phyloP scores from a whole-genome alignment of 352 stramenopile species.

The Globisporangium radiosum region DNA sequence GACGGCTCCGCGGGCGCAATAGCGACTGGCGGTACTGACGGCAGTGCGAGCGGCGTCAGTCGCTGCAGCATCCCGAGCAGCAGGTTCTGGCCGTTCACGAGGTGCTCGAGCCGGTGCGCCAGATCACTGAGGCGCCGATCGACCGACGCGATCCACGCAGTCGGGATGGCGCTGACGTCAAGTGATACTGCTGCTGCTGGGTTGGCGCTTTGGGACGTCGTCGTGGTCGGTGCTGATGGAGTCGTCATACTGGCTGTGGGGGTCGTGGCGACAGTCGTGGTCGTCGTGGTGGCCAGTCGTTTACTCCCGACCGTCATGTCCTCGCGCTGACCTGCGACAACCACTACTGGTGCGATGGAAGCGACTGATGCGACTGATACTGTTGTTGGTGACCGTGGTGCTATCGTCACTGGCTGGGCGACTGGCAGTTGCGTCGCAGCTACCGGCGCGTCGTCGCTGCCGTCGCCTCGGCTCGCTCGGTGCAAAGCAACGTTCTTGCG shows the following conservation, averaged over 20 bases:
- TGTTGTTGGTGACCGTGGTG: neutral
- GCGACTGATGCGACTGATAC: neutral
- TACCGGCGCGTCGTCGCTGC: neutral
- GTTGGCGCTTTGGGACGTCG: too few relatives aligned
- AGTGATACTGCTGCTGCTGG: neutral
- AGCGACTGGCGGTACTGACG: too few relatives aligned
- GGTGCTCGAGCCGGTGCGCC: neutral
- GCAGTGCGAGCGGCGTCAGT: neutral
- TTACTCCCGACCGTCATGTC: too few relatives aligned
- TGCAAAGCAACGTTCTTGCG: constrained; percentile 13
- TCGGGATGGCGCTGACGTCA: neutral
- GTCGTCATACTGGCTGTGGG: neutral
- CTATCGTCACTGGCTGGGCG: too few relatives aligned
- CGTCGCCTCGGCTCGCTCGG: neutral
- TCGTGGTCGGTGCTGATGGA: neutral
- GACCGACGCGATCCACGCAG: constrained; percentile 8
- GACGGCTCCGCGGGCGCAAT: too few relatives aligned
- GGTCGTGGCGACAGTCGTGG: neutral
- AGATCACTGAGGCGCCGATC: constrained; percentile 4
- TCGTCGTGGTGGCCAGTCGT: neutral
- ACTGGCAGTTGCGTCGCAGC: neutral
- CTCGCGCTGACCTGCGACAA: too few relatives aligned
- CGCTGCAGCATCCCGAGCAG: constrained; percentile 13
- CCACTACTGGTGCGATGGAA: neutral
- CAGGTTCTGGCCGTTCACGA: constrained; percentile 9